phyloP scores from a whole-genome alignment of 345 rosid species.

The Salix purpurea region DNA sequence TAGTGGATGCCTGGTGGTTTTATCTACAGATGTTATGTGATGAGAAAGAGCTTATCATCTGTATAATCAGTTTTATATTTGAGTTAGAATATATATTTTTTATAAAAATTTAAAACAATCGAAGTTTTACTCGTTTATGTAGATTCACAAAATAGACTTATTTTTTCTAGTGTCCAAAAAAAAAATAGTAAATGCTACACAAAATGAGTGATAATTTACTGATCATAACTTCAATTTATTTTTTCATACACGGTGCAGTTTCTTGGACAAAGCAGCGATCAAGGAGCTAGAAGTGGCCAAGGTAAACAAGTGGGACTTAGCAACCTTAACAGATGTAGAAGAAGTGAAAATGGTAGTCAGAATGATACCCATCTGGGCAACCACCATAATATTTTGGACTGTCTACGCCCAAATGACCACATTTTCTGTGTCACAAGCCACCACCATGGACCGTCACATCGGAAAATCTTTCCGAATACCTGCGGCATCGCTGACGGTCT shows the following conservation, averaged over 20 bases:
- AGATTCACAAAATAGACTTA: fast-evolving
- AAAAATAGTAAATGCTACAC: too few relatives aligned
- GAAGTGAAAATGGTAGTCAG: slow-evolving; percentile 83
- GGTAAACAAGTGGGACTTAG: slow-evolving; percentile 65
- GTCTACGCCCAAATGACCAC: slow-evolving; percentile 92
- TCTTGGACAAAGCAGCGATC: slow-evolving; percentile 82
- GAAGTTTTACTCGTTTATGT: fast-evolving
- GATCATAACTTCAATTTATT: neutral
- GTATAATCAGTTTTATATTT: fast-evolving
- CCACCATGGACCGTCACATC: slow-evolving; percentile 84
- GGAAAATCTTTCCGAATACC: slow-evolving; percentile 76
- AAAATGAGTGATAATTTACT: too few relatives aligned
- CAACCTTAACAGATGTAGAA: slow-evolving; percentile 87
- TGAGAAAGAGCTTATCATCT: too few relatives aligned
- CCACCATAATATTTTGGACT: slow-evolving; percentile 89
- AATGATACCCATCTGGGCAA: slow-evolving; percentile 94
- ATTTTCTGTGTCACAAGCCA: slow-evolving; percentile 84
- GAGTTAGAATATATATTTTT: fast-evolving
- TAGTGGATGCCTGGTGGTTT: too few relatives aligned
- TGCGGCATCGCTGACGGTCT: slow-evolving; percentile 62
- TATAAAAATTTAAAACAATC: too few relatives aligned
- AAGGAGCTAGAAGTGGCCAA: slow-evolving; percentile 31
- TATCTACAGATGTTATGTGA: too few relatives aligned
- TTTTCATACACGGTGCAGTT: slow-evolving; percentile 39
- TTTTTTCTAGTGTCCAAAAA: too few relatives aligned